Percentiles rank a stretch among this genome's conserved stretches.
Evolutionary conservation across 202 grass and related monocot species (phyloP).

Genomic region (Eragrostis tef): DNA sequence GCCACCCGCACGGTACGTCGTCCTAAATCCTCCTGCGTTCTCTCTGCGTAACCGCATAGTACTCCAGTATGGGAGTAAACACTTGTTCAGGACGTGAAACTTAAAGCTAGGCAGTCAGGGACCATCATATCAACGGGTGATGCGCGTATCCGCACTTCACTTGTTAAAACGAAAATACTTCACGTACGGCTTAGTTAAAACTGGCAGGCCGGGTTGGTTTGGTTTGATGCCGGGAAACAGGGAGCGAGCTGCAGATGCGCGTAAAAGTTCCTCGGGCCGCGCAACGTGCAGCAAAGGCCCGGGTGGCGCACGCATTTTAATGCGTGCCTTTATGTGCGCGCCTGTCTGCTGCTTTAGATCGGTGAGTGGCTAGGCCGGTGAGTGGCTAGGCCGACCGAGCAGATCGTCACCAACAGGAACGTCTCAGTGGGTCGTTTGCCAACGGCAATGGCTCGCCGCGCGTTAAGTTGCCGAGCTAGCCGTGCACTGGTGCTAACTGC

Average conservation of each 20-base stretch:
- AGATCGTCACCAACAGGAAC: slow-evolving; percentile 25
- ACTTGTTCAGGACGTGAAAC: neutral
- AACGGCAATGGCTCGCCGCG: neutral
- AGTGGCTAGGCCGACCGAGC: slow-evolving; percentile 28
- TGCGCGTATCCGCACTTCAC: neutral
- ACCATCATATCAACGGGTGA: neutral
- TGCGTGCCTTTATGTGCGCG: slow-evolving; percentile 21
- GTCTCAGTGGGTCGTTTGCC: neutral
- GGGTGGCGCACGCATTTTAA: slow-evolving; percentile 47
- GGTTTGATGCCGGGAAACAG: slow-evolving; percentile 62
- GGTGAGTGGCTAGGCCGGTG: neutral
- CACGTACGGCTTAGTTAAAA: neutral
- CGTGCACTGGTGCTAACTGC: neutral
- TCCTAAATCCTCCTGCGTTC: neutral
- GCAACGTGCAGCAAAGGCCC: slow-evolving; percentile 16
- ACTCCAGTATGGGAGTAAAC: neutral
- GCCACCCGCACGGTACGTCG: slow-evolving; percentile 60
- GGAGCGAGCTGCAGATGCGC: slow-evolving; percentile 31
- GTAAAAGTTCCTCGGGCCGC: slow-evolving; percentile 18
- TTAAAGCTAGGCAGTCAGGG: neutral
- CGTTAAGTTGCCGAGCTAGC: neutral
- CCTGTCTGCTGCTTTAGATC: neutral
- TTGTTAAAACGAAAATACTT: too few species aligned
- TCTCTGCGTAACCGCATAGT: too few species aligned
- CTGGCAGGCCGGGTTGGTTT: neutral